Evolutionary conservation across 1,284 basidiomycete genomes (phyloP).

Genomic region (Tranzscheliella williamsii): DNA sequence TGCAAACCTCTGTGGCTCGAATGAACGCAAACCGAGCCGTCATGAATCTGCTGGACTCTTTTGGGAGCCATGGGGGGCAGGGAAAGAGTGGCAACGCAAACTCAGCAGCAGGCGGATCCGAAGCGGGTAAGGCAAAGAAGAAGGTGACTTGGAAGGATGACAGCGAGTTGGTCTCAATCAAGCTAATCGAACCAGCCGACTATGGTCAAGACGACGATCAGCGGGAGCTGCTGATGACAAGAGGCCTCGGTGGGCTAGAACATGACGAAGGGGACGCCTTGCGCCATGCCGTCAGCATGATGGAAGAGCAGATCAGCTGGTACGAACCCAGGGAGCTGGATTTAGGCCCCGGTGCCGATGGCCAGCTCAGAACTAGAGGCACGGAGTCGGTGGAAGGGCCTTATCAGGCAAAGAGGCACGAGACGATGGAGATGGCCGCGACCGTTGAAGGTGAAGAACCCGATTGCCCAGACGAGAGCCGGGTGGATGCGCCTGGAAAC

Average conservation of each 20-base stretch:
- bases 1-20: too few species aligned
- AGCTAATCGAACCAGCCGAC: slow-evolving; percentile 40
- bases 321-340: slow-evolving; percentile 8
- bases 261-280: slow-evolving; percentile 46
- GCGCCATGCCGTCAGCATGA: slow-evolving; percentile 33
- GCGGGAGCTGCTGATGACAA: slow-evolving; percentile 1
- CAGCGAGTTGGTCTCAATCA: slow-evolving; percentile 37
- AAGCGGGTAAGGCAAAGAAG: slow-evolving; percentile 26
- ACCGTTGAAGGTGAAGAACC: slow-evolving; percentile 9
- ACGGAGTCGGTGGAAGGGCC: slow-evolving; percentile 34
- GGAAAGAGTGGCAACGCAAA: too few species aligned
- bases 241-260: slow-evolving; percentile 12
- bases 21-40: too few species aligned
- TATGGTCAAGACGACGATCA: slow-evolving; percentile 36
- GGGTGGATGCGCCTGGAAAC: slow-evolving; percentile 8
- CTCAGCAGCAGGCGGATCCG: too few species aligned
- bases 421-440: not conserved
- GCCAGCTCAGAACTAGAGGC: slow-evolving; percentile 1
- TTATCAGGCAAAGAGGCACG: slow-evolving; percentile 18
- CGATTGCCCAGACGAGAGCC: slow-evolving; percentile 7
- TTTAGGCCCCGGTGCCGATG: not conserved
- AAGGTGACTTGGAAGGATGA: slow-evolving; percentile 43
- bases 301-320: slow-evolving; percentile 49
- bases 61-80: too few species aligned
- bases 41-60: too few species aligned